Percentiles rank a stretch among this genome's conserved stretches.
Evolutionary conservation across 805 yeast genomes (phyloP).

Genomic region (Nakazawaea anatomiae): DNA sequence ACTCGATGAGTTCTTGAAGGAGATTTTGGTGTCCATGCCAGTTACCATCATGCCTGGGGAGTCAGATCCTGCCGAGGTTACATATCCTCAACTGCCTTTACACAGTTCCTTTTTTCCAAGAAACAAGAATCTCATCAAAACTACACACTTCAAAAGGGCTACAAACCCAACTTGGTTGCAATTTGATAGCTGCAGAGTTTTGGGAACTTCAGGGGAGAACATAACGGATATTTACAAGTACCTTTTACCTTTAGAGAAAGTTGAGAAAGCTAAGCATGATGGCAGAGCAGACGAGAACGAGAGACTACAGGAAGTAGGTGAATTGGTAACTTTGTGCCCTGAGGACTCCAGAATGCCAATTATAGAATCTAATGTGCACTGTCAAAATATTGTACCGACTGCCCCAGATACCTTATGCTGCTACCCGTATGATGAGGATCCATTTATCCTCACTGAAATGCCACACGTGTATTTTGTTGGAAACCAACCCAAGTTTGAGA

Average conservation of each 20-base stretch:
- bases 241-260: slow-evolving; percentile 34
- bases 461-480: slow-evolving; percentile 89
- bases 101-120: slow-evolving; percentile 65
- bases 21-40: slow-evolving; percentile 54
- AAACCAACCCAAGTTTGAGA: slow-evolving; percentile 63
- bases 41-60: slow-evolving; percentile 81
- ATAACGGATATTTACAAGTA: slow-evolving; percentile 74
- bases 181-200: slow-evolving; percentile 45
- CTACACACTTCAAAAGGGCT: slow-evolving; percentile 31
- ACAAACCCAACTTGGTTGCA: slow-evolving; percentile 78
- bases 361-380: slow-evolving; percentile 62
- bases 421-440: slow-evolving; percentile 78
- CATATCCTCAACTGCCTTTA: slow-evolving; percentile 88
- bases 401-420: slow-evolving; percentile 95
- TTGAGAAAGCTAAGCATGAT: slow-evolving; percentile 20
- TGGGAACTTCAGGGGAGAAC: slow-evolving; percentile 85
- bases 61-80: slow-evolving; percentile 76
- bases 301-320: slow-evolving; percentile 35
- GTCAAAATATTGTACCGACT: slow-evolving; percentile 90
- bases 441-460: slow-evolving; percentile 70
- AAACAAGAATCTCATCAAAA: slow-evolving; percentile 34
- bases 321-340: slow-evolving; percentile 51
- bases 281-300: slow-evolving; percentile 16
- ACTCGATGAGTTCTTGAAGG: slow-evolving; percentile 56
- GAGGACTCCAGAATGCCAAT: slow-evolving; percentile 36